phyloP scores from a whole-genome alignment of 2,329 filamentous ascomycete genomes.

The Monilinia laxa region DNA sequence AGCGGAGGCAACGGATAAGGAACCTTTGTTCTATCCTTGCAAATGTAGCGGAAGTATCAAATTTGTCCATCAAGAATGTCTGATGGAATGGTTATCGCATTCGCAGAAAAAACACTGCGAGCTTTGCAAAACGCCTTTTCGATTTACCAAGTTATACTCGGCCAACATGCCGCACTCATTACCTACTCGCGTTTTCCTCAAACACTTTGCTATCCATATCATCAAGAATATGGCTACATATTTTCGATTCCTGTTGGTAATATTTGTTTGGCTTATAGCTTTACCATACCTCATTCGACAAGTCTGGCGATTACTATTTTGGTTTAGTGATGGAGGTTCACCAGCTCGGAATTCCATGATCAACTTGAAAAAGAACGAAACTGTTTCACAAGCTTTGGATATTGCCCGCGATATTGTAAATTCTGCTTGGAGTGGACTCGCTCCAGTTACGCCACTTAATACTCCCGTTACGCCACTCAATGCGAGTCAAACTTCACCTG shows the following conservation, averaged over 20 bases:
- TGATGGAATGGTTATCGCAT: conserved; percentile 98
- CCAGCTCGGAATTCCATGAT: conserved; percentile 22
- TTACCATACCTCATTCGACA: conserved; percentile 89
- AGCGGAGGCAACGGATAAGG: conserved; percentile 76
- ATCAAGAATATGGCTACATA: conserved; percentile 71
- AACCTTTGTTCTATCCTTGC: conserved; percentile 95
- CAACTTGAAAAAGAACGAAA: conserved; percentile 26
- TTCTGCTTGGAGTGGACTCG: conserved; percentile 36
- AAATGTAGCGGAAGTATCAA: conserved; percentile 99
- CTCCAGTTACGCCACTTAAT: conserved; percentile 36
- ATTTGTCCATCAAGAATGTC: conserved; percentile 93
- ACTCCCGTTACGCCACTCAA: conserved; percentile 37
- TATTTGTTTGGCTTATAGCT: conserved; percentile 83
- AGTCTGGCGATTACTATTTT: conserved; percentile 92
- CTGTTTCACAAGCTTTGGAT: conserved; percentile 31
- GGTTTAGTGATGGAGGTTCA: conserved; percentile 50
- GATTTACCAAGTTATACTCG: conserved; percentile 96
- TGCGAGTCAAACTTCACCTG: conserved; percentile 42
- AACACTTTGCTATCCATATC: conserved; percentile 73
- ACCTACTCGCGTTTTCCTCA: conserved; percentile 76
- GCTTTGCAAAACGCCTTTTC: conserved; percentile 96
- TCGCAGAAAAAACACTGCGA: conserved; percentile 99
- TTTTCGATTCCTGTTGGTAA: conserved; percentile 75
- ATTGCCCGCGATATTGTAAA: conserved; percentile 33
- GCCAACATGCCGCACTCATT: conserved; percentile 87